A percentile compares a stretch with the other conserved stretches of the same genome.
Conservation (phyloP, 2,329 filamentous ascomycete species). For the Phaeosphaeria sp. region DNA sequence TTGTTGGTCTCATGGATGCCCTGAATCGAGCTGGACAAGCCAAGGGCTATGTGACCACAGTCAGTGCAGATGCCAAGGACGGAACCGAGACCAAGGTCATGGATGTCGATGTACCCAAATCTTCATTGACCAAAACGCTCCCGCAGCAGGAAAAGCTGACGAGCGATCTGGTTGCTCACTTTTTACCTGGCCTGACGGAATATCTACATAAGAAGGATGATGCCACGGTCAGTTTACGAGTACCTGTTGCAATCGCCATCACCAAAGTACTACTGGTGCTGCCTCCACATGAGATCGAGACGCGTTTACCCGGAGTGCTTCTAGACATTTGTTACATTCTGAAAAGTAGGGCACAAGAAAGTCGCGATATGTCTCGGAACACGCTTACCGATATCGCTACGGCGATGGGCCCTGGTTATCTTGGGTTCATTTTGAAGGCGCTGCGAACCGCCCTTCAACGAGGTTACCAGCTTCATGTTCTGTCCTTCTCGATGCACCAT, state of each 20-base stretch:
- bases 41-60: conserved; percentile 39
- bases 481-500: conserved; percentile 94
- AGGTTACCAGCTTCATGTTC: conserved; percentile 92
- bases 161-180: conserved; percentile 74
- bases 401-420: conserved; percentile 80
- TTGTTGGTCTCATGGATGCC: conserved; percentile 82
- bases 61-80: conserved; percentile 30
- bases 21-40: conserved; percentile 62
- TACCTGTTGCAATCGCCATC: conserved; percentile 86
- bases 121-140: conserved; percentile 67
- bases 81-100: conserved; percentile 41
- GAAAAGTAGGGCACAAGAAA: conserved; percentile 85
- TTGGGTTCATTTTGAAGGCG: conserved; percentile 94
- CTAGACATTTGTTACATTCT: conserved; percentile 94
- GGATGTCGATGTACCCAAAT: conserved; percentile 30
- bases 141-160: conserved; percentile 72
- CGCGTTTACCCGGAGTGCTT: conserved; percentile 80
- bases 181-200: conserved; percentile 79
- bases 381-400: conserved; percentile 84
- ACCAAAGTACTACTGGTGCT: conserved; percentile 87
- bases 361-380: conserved; percentile 87
- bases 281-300: conserved; percentile 73
- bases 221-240: conserved; percentile 88
- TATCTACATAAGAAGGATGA: conserved; percentile 96
- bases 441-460: conserved; percentile 80